Percentiles rank a stretch among this genome's conserved stretches.
These are phyloP conservation scores for Carex myosuroides DNA, from an alignment of 176 grass and related monocot species.

Conservation along the genomic window DNA sequence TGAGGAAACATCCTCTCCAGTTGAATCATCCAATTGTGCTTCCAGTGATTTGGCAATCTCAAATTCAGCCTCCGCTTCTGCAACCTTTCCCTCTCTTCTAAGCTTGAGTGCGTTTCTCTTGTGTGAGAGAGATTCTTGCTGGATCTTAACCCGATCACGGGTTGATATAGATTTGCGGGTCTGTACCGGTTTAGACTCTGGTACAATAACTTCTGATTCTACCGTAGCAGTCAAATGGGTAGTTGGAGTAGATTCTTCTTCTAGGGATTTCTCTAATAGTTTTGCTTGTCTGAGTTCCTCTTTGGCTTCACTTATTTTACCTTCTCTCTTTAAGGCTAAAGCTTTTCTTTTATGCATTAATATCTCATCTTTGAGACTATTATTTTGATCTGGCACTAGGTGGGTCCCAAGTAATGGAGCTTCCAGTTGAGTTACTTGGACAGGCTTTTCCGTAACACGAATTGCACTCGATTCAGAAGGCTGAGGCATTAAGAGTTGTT, in stretches of 20 bases:
- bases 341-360: conserved; percentile 76
- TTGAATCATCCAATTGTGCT: conserved; percentile 71
- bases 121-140: conserved; percentile 79
- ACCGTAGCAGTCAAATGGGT: conserved; percentile 15
- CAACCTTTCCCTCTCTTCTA: conserved; percentile 72
- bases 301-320: conserved; percentile 68
- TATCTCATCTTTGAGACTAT: conserved; percentile 51
- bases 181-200: conserved; percentile 23
- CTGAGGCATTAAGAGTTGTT: conserved; percentile 22
- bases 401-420: conserved; percentile 20
- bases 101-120: conserved; percentile 90
- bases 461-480: conserved; percentile 17
- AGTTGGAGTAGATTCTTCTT: conserved; percentile 43
- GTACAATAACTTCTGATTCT: conserved; percentile 5
- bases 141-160: conserved; percentile 78
- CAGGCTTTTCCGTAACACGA: conserved; percentile 12
- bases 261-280: conserved; percentile 51
- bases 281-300: conserved; percentile 84
- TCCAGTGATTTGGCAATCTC: conserved; percentile 81
- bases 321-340: conserved; percentile 83
- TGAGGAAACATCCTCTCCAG: conserved; percentile 32
- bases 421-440: not conserved
- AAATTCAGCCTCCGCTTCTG: conserved; percentile 68
- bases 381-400: conserved; percentile 28
- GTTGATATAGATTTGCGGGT: conserved; percentile 53